Evolutionary conservation across 2,329 filamentous ascomycete species (phyloP), one percentile per base, ranked within the genome.

Genomic region (Teratosphaeria viscida): DNA sequence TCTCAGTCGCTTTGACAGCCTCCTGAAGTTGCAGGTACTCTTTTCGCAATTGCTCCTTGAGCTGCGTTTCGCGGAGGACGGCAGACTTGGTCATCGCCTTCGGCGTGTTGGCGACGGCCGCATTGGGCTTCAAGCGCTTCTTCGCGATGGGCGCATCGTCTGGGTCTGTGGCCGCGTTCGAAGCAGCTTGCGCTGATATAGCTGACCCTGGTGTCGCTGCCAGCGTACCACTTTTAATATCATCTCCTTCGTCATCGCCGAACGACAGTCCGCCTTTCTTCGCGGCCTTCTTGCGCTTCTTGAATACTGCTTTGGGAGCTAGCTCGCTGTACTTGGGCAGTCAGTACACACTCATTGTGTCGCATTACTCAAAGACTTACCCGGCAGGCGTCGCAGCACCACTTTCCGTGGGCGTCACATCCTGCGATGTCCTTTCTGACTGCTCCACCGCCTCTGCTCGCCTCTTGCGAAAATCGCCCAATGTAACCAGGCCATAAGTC

Each of bases 381-480:
- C 85, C 83, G 53, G 76, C 74, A 47, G 82, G 80, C 47, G 81
- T 84, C 52, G 74, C 77, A 35, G 77, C 75, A 58, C 81, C 78
- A 57, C 87, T 69, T 86, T 85, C 12, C 84, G 86, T 54, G 23
- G 63, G 59, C 52, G 61, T 65, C 43, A 57, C 62, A 57, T 67
- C 66, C 69, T 94, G 90, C 68, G 88, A 84, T 70, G 94, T 90
- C 70, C 32, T 39, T 23, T 52, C 57, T 43, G 94, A 92, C 71
- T 90, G 86, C 73, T 96, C 92, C 55, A 96, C 79, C n/a, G 92
- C 90, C 75, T 96, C 90, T 67, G 91, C 92, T 74, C 92, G 90
- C 61, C 94, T 86, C 77, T 99, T 97, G 74, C 92, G 90, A 74
- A 95, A 97, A 72, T 97, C 94, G 65, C 89, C 90, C 52, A 96